Percentiles rank a stretch among this genome's conserved stretches.
These are phyloP conservation scores for Pinus taeda DNA, from an alignment of 75 land plant genomes.

Conservation along the genomic window DNA sequence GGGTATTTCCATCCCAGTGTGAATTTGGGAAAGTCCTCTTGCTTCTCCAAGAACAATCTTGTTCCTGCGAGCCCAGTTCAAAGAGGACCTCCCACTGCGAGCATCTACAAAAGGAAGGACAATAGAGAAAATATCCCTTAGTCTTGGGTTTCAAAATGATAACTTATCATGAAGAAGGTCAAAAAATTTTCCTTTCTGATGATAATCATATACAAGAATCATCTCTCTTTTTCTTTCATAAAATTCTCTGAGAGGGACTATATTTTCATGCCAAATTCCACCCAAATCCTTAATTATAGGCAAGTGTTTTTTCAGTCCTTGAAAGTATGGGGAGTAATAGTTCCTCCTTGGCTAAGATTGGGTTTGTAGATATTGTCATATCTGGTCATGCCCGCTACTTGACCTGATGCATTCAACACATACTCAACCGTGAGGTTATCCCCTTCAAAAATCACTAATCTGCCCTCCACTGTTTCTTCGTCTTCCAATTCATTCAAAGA, in stretches of 20 bases:
- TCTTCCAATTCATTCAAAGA: slow-evolving; percentile 13
- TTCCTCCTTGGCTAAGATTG: too few relatives aligned
- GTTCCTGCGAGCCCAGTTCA: too few relatives aligned
- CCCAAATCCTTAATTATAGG: slow-evolving; percentile 19
- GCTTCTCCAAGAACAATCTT: too few relatives aligned
- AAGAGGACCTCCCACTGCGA: too few relatives aligned
- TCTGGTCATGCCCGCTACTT: slow-evolving; percentile 8
- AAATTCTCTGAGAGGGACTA: slow-evolving; percentile 20
- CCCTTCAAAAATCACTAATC: slow-evolving; percentile 25
- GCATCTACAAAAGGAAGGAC: too few relatives aligned
- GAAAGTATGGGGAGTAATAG: too few relatives aligned
- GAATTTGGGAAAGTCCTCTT: too few relatives aligned
- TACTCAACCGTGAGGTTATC: slow-evolving; percentile 25
- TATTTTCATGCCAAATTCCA: background rate
- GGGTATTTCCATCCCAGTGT: too few relatives aligned
- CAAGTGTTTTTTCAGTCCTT: background rate
- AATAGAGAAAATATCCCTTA: too few relatives aligned
- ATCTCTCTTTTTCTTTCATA: slow-evolving; percentile 27
- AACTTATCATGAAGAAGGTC: slow-evolving; percentile 20
- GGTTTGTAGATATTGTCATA: too few relatives aligned
- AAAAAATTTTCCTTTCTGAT: too few relatives aligned
- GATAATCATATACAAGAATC: slow-evolving; percentile 10
- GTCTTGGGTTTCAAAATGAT: too few relatives aligned
- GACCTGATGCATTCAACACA: slow-evolving; percentile 24
- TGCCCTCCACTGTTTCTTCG: slow-evolving; percentile 7